phyloP scores from a whole-genome alignment of 2,329 filamentous ascomycete genomes.

The Cladophialophora immunda region DNA sequence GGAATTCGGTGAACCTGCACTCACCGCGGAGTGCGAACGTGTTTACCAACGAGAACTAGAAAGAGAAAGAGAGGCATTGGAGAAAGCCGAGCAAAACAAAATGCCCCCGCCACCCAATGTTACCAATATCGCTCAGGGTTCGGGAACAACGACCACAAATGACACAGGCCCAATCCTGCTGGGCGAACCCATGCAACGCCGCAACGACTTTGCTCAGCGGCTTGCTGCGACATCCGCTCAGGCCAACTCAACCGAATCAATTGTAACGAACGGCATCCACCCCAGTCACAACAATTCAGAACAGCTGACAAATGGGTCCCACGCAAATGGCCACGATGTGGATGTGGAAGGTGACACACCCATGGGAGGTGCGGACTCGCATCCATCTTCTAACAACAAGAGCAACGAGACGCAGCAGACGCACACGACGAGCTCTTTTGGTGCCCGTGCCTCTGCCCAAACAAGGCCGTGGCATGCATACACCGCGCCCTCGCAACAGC shows the following conservation, averaged over 20 bases:
- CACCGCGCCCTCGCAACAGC: conserved; percentile 57
- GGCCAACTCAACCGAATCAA: conserved; percentile 54
- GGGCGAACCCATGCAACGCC: conserved; percentile 70
- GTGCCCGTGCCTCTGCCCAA: conserved; percentile 56
- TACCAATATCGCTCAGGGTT: conserved; percentile 63
- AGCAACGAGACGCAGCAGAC: conserved; percentile 50
- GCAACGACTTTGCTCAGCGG: conserved; percentile 40
- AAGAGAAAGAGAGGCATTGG: conserved; percentile 70
- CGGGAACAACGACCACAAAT: conserved; percentile 50
- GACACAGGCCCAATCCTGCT: conserved; percentile 63
- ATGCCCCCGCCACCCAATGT: conserved; percentile 59
- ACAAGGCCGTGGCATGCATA: conserved; percentile 56
- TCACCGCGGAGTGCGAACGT: conserved; percentile 78
- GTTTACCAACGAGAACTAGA: conserved; percentile 78
- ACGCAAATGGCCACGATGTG: conserved; percentile 48
- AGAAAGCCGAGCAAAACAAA: conserved; percentile 58
- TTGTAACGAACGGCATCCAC: conserved; percentile 45
- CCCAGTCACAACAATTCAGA: conserved; percentile 47
- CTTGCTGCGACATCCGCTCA: conserved; percentile 61
- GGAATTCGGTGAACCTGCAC: conserved; percentile 68
- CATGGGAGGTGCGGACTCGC: conserved; percentile 67
- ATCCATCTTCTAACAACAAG: conserved; percentile 56
- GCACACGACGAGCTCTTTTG: conserved; percentile 61
- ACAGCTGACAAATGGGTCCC: conserved; percentile 50
- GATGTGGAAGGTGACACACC: conserved; percentile 65